phyloP scores from a whole-genome alignment of 345 rosid genomes.

The Aethionema arabicum region DNA sequence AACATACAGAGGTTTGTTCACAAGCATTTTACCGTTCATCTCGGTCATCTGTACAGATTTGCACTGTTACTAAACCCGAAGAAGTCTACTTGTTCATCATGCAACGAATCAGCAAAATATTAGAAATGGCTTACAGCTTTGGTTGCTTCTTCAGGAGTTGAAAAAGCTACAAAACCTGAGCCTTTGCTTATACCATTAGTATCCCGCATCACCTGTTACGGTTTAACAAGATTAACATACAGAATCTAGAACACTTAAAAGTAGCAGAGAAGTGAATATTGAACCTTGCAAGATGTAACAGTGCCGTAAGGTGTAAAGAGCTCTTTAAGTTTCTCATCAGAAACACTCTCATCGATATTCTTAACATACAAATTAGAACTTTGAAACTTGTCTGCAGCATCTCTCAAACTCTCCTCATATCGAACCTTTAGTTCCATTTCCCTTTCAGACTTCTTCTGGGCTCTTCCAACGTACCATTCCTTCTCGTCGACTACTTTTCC shows the following conservation, averaged over 20 bases:
- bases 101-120: neutral
- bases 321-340: slow-evolving; percentile 87
- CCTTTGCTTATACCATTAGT: slow-evolving; percentile 74
- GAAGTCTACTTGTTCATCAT: neutral
- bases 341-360: slow-evolving; percentile 76
- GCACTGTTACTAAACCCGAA: neutral
- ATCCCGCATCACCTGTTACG: slow-evolving; percentile 76
- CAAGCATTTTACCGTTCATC: slow-evolving; percentile 41
- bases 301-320: slow-evolving; percentile 72
- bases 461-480: slow-evolving; percentile 94
- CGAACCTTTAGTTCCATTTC: slow-evolving; percentile 61
- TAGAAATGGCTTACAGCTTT: slow-evolving; percentile 64
- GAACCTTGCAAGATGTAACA: slow-evolving; percentile 89
- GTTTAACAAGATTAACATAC: neutral
- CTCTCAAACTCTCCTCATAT: slow-evolving; percentile 81
- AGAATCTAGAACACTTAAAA: slow-evolving; percentile 8
- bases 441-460: slow-evolving; percentile 86
- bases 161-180: slow-evolving; percentile 80
- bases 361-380: slow-evolving; percentile 85
- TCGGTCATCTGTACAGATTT: slow-evolving; percentile 29
- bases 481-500: slow-evolving; percentile 75
- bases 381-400: slow-evolving; percentile 80
- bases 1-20: slow-evolving; percentile 40
- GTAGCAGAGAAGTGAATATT: neutral
- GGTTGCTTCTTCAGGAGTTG: slow-evolving; percentile 77